A percentile compares a stretch with the other conserved stretches of the same genome.
phyloP scores from a whole-genome alignment of 805 yeast species.

The Candida taoyuanica region DNA sequence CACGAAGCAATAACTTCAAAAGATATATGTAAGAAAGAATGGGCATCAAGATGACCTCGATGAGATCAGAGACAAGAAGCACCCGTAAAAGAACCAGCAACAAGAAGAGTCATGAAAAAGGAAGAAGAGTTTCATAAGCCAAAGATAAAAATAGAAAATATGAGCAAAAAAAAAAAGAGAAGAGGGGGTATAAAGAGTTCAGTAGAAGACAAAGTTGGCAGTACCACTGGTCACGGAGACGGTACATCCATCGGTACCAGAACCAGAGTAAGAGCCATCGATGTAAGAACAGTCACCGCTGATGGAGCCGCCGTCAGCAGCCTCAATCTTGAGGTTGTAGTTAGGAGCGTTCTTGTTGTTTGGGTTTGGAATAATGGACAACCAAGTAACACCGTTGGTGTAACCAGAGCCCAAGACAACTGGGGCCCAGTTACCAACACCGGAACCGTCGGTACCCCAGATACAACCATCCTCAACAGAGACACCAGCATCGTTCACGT shows the following conservation, averaged over 20 bases:
- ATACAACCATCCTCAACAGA: constrained; percentile 84
- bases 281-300: constrained; percentile 76
- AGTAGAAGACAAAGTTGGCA: constrained; percentile 58
- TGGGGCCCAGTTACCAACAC: constrained; percentile 98
- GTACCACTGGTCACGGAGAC: constrained; percentile 57
- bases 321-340: constrained; percentile 73
- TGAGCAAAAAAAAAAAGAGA: not conserved
- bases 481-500: constrained; percentile 96
- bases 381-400: constrained; percentile 61
- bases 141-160: not conserved
- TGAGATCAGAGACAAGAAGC: not conserved
- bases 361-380: constrained; percentile 93
- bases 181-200: constrained; percentile 1
- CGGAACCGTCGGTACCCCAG: constrained; percentile 82
- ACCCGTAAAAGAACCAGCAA: not conserved
- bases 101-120: not conserved
- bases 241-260: constrained; percentile 75
- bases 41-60: not conserved
- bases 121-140: not conserved
- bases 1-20: no score
- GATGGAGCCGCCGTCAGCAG: constrained; percentile 52
- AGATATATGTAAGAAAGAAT: not conserved
- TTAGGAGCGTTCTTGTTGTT: constrained; percentile 68
- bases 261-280: constrained; percentile 67
- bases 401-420: constrained; percentile 90